These are phyloP conservation scores for Solanum appendiculatum DNA, from an alignment of 257 asterid genomes.

Conservation along the genomic window DNA sequence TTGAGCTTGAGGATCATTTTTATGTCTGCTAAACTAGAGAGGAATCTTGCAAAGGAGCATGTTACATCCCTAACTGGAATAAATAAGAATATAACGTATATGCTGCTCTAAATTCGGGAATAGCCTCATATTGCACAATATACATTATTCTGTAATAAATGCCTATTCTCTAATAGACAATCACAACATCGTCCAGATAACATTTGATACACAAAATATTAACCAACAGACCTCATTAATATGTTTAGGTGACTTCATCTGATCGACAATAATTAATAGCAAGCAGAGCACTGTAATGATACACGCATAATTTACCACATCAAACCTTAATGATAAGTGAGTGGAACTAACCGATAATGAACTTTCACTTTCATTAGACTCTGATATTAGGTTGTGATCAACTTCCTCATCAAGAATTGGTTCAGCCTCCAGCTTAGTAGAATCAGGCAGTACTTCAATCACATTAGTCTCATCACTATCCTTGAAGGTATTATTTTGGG, in stretches of 20 bases:
- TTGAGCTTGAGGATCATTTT: background rate
- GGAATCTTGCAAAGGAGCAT: background rate
- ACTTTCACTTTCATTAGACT: constrained; percentile 15
- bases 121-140: background rate
- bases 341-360: constrained; percentile 28
- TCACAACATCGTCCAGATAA: background rate
- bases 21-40: background rate
- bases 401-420: constrained; percentile 24
- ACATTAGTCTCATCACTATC: constrained; percentile 15
- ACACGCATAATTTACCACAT: background rate
- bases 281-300: background rate
- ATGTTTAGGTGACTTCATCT: background rate
- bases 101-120: background rate
- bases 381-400: constrained; percentile 8
- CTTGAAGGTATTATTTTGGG: constrained; percentile 4
- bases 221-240: background rate
- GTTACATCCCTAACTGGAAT: background rate
- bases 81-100: background rate
- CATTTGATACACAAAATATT: background rate
- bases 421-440: constrained; percentile 25
- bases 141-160: background rate
- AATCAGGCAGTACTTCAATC: constrained; percentile 7
- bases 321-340: background rate
- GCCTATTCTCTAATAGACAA: background rate
- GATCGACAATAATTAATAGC: background rate